Evolutionary conservation across 306 rosid genomes (phyloP).

Genomic region (Cicer yamashitae): DNA sequence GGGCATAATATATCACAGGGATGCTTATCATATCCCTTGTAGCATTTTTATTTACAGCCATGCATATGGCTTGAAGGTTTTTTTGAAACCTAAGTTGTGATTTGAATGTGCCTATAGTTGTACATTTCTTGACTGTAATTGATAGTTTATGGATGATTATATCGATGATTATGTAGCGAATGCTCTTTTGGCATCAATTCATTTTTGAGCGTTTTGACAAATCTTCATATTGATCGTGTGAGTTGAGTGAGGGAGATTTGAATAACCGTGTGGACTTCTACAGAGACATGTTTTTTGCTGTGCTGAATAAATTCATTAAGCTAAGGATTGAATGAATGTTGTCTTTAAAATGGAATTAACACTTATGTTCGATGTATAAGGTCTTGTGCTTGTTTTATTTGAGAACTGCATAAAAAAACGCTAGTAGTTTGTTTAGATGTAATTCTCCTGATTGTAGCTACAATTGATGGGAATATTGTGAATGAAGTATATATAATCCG

Average conservation of each 20-base stretch:
- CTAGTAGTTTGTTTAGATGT: background rate
- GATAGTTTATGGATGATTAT: slow-evolving; percentile 35
- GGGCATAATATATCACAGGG: slow-evolving; percentile 30
- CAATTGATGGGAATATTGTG: background rate
- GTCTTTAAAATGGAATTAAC: background rate
- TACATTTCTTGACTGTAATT: slow-evolving; percentile 50
- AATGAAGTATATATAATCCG: too few relatives aligned
- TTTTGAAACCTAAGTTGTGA: slow-evolving; percentile 41
- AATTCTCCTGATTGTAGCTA: background rate
- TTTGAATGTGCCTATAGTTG: slow-evolving; percentile 44
- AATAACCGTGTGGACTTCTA: slow-evolving; percentile 10
- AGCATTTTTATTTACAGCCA: slow-evolving; percentile 33
- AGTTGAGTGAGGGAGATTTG: background rate
- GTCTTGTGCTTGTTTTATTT: background rate
- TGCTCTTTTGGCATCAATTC: slow-evolving; percentile 30
- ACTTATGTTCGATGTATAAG: background rate
- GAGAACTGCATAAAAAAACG: background rate
- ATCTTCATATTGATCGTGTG: background rate
- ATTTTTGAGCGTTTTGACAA: slow-evolving; percentile 23
- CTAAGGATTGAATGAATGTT: background rate
- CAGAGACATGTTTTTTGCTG: background rate
- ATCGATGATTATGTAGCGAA: slow-evolving; percentile 28
- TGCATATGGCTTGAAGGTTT: slow-evolving; percentile 44
- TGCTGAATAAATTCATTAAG: background rate
- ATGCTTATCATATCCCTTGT: slow-evolving; percentile 43